Conservation (phyloP, 1,139 yeast species). For the Pneumocystis oryctolagi region DNA sequence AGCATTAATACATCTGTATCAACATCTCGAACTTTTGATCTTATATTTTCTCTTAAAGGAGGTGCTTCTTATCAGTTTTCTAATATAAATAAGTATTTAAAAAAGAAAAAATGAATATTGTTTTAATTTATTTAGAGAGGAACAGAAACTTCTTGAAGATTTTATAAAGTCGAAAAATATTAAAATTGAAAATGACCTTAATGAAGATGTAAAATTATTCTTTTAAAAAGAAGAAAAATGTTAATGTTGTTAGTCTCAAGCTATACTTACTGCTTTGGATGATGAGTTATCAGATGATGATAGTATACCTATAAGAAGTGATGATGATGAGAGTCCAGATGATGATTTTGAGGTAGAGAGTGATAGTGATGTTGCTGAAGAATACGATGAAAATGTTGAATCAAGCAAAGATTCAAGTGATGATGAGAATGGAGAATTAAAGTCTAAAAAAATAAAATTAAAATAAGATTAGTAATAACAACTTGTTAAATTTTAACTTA, state of each 20-base stretch:
- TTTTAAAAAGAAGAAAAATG: slow-evolving; percentile 33
- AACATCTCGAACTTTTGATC: slow-evolving; percentile 81
- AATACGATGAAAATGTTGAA: slow-evolving; percentile 61
- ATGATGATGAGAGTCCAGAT: slow-evolving; percentile 24
- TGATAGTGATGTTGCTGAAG: slow-evolving; percentile 69
- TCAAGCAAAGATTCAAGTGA: slow-evolving; percentile 32
- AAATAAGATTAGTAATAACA: background rate
- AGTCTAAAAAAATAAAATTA: background rate
- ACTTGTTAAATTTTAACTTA: background rate
- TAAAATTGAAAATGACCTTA: slow-evolving; percentile 75
- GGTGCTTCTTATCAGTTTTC: slow-evolving; percentile 71
- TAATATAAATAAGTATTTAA: slow-evolving; percentile 46
- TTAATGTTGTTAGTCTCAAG: slow-evolving; percentile 46
- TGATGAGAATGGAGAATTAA: slow-evolving; percentile 19
- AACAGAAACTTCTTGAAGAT: slow-evolving; percentile 62
- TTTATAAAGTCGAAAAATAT: slow-evolving; percentile 67
- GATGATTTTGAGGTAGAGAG: slow-evolving; percentile 17
- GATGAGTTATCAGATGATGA: slow-evolving; percentile 41
- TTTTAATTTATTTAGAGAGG: slow-evolving; percentile 33
- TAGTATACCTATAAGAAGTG: slow-evolving; percentile 41
- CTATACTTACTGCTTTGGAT: slow-evolving; percentile 27
- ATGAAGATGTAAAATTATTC: slow-evolving; percentile 36
- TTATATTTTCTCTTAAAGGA: slow-evolving; percentile 58
- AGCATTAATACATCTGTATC: slow-evolving; percentile 57
- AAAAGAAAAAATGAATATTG: background rate